These are phyloP conservation scores for Neoscytalidium dimidiatum DNA, from an alignment of 2,329 filamentous ascomycete genomes.

Conservation along the genomic window DNA sequence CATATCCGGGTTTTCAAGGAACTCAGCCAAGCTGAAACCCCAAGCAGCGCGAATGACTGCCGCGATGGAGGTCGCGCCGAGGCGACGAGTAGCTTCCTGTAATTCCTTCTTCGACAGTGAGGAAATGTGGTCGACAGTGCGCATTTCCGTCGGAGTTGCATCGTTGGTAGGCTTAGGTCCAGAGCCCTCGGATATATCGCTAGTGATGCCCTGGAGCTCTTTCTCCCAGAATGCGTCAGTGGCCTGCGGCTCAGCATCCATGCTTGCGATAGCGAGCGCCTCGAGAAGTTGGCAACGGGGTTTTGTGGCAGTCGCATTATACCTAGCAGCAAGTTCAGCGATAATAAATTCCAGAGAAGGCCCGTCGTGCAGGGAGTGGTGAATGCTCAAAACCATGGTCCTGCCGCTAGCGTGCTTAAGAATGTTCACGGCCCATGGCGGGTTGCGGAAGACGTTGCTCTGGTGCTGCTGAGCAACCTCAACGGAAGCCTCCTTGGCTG, in stretches of 20 bases:
- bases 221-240: slow-evolving; percentile 29
- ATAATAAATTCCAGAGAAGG: slow-evolving; percentile 33
- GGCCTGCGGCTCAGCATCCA: slow-evolving; percentile 19
- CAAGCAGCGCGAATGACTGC: slow-evolving; percentile 29
- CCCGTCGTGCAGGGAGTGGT: slow-evolving; percentile 38
- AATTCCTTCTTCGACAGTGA: neutral
- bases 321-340: slow-evolving; percentile 29
- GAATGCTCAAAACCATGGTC: slow-evolving; percentile 40
- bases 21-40: slow-evolving; percentile 24
- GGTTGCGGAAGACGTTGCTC: slow-evolving; percentile 30
- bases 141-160: neutral
- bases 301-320: slow-evolving; percentile 23
- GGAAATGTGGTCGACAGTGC: neutral
- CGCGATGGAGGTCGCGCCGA: slow-evolving; percentile 24
- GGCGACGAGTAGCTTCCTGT: slow-evolving; percentile 21
- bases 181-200: slow-evolving; percentile 24
- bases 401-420: slow-evolving; percentile 27
- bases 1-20: slow-evolving; percentile 24
- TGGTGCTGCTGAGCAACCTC: slow-evolving; percentile 25
- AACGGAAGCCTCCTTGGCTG: slow-evolving; percentile 28
- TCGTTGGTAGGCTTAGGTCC: slow-evolving; percentile 18
- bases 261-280: slow-evolving; percentile 29
- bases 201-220: slow-evolving; percentile 27
- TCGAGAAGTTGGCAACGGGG: slow-evolving; percentile 31
- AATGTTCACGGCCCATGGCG: slow-evolving; percentile 42